Base-by-base conservation (phyloP, 495 filamentous ascomycete genomes). In the Penicillium silybi region DNA sequence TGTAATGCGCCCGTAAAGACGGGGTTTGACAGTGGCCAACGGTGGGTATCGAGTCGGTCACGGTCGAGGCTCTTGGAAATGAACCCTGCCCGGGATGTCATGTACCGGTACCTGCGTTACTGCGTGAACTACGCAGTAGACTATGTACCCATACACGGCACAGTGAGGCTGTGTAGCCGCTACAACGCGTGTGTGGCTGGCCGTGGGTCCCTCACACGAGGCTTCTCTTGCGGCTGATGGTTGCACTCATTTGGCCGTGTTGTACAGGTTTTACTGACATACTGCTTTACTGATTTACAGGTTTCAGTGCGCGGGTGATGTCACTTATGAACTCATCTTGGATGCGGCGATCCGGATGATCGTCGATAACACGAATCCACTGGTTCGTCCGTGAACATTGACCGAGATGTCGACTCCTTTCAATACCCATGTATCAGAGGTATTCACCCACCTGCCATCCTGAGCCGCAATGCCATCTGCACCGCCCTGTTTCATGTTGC, bases 81-180 rank as follows among this genome's bases (percentile, higher is more conserved):
- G 48, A 58, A 62, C 44, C 39, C 55, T 55, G 53, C 52, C 48
- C 11, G 8, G 37, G 42, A 16, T 20, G 6, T 2, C 0, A 51
- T n/a, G 60, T 60, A 50, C 16, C 1, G 17, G 29, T 58, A 65
- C 62, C 34, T 59, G n/a, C 11, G 6, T 6, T 38, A 11, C 16
- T 5, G 8, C 15, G 19, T 13, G 7, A 1, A 0, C 0, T 1
- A 11, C n/a, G 19, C 1, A 0, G 0, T 2, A 0, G 1, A 18
- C 4, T 17, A 48, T 46, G 56, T 56, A 59, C 15, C 2, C 13
- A 10, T 57, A 65, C 64, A 40, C 57, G 6, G 25, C 16, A 41
- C 43, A 53, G 44, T 62, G 66, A 68, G 68, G 68, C 68, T 69
- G 64, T 71, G 68, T 66, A 66, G 55, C 59, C 56, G n/a, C n/a